Conservation (phyloP, 2,329 filamentous ascomycete species). For the Annulohypoxylon truncatum region DNA sequence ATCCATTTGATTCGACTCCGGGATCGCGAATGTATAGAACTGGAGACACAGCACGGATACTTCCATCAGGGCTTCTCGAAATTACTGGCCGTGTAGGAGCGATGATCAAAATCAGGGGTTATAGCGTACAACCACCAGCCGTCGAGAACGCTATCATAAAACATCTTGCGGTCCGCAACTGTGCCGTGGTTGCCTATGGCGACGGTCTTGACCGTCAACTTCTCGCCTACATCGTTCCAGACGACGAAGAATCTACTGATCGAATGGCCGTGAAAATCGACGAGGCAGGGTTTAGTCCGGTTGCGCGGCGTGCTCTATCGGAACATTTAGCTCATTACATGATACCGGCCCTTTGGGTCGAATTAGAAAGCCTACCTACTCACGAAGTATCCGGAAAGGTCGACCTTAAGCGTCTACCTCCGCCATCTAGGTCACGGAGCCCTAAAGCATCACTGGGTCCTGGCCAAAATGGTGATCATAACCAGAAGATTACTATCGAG, state of each 20-base stretch:
- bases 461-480: conserved; percentile 60
- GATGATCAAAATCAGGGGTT: conserved; percentile 85
- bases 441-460: conserved; percentile 54
- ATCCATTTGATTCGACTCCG: conserved; percentile 70
- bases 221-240: conserved; percentile 80
- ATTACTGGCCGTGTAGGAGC: conserved; percentile 81
- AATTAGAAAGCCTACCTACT: conserved; percentile 76
- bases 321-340: conserved; percentile 82
- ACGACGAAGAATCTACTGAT: conserved; percentile 67
- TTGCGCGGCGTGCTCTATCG: conserved; percentile 72
- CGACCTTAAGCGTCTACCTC: conserved; percentile 76
- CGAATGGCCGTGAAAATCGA: conserved; percentile 74
- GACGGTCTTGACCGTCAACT: conserved; percentile 81
- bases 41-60: conserved; percentile 75
- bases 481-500: conserved; percentile 73
- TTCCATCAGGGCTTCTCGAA: conserved; percentile 75
- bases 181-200: conserved; percentile 78
- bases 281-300: conserved; percentile 76
- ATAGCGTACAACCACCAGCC: conserved; percentile 80
- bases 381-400: conserved; percentile 84
- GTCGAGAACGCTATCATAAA: conserved; percentile 79
- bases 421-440: conserved; percentile 67
- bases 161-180: conserved; percentile 76
- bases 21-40: conserved; percentile 80
- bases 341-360: conserved; percentile 83